A percentile compares a stretch with the other conserved stretches of the same genome.
Conservation (phyloP, 1,284 basidiomycete genomes). For the Fomitopsis palustris region DNA sequence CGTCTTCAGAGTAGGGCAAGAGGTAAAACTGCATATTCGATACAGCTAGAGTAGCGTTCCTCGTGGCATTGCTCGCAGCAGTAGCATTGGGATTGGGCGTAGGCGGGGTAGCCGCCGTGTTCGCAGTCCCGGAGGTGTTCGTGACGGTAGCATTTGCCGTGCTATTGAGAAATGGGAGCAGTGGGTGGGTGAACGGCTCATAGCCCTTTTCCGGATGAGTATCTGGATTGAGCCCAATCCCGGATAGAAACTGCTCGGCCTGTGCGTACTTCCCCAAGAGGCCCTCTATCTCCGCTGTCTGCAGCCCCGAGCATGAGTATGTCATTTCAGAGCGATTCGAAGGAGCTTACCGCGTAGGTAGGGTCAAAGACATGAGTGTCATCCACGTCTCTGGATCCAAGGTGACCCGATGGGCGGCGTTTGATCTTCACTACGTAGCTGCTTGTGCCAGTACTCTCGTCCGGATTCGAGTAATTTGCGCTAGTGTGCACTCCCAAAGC, state of each 20-base stretch:
- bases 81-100: not conserved
- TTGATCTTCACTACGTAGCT: constrained; percentile 5
- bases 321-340: no score
- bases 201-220: constrained; percentile 23
- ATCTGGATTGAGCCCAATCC: constrained; percentile 32
- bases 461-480: not conserved
- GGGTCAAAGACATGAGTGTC: not conserved
- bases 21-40: not conserved
- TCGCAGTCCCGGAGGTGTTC: constrained; percentile 5
- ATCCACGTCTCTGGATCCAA: not conserved
- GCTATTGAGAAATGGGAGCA: constrained; percentile 12
- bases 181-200: constrained; percentile 23
- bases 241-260: constrained; percentile 32
- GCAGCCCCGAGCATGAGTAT: not conserved
- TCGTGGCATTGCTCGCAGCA: not conserved
- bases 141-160: constrained; percentile 3
- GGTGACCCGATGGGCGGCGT: not conserved
- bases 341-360: constrained; percentile 1
- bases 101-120: not conserved
- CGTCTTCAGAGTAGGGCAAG: not conserved
- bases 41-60: not conserved
- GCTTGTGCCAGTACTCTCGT: not conserved
- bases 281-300: constrained; percentile 29
- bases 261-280: constrained; percentile 36
- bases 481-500: not conserved